phyloP scores from a whole-genome alignment of 2,329 filamentous ascomycete genomes.

The Coleophoma crateriformis region DNA sequence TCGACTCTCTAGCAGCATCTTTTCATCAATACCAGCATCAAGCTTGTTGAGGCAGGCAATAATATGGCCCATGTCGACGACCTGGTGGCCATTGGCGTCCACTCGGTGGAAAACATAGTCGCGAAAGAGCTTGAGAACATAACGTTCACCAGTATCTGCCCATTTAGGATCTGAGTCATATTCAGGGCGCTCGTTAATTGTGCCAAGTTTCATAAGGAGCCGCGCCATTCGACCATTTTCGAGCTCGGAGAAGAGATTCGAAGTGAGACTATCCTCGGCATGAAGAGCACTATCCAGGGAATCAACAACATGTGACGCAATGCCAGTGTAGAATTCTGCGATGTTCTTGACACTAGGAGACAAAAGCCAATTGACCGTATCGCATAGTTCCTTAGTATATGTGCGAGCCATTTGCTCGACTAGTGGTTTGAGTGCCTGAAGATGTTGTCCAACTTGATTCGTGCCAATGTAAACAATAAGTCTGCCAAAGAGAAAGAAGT shows the following conservation, averaged over 20 bases:
- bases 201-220: constrained; percentile 74
- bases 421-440: constrained; percentile 58
- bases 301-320: constrained; percentile 70
- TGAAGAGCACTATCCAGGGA: constrained; percentile 77
- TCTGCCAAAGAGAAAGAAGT: constrained; percentile 78
- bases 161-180: constrained; percentile 72
- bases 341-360: constrained; percentile 68
- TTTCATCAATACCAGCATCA: constrained; percentile 84
- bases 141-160: constrained; percentile 90
- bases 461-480: constrained; percentile 79
- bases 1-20: constrained; percentile 76
- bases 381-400: constrained; percentile 74
- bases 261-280: constrained; percentile 67
- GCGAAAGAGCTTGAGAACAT: constrained; percentile 88
- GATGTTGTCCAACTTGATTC: constrained; percentile 49
- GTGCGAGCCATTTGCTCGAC: constrained; percentile 71
- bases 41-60: constrained; percentile 84
- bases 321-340: constrained; percentile 71
- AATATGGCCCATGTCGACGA: constrained; percentile 84
- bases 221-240: constrained; percentile 86
- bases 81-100: constrained; percentile 75
- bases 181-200: constrained; percentile 86
- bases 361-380: constrained; percentile 78
- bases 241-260: constrained; percentile 71
- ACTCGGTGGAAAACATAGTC: constrained; percentile 98